Evolutionary conservation across 805 yeast species (phyloP), one percentile per base, ranked within the genome.

Genomic region (Cyberlindnera amylophila): DNA sequence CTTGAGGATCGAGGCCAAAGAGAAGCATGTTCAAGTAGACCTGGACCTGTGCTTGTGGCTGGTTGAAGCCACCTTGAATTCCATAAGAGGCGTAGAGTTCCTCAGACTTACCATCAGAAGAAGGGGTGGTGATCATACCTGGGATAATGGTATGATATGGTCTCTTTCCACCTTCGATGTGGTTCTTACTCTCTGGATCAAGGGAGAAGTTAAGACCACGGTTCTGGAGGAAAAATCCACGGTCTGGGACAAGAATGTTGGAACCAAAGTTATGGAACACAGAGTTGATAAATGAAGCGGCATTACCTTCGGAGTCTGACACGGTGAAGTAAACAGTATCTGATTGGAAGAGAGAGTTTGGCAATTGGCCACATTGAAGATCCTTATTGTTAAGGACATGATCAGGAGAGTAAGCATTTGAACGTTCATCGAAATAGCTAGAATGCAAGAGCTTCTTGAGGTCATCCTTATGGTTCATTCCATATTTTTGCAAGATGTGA

Each of bases 61-160:
- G 95, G 67, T 81, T 84, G 65, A 79, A 86, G 0, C 91, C 95
- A 14, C 95, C 95, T 88, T 84, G 85, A 47, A 82, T 85, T 38
- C 91, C 93, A 52, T 72, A 81, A n/a, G 82, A 65, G 1, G 89
- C 88, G 54, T 71, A 80, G n/a, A 86, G 62, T 21, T 74, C 75
- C 21, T 65, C 70, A 12, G 29, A n/a, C 5, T 46, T 47, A 24
- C 62, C 65, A 38, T 58, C 57, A 3, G 43, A 45, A 3, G 50
- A 46, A 4, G 65, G 66, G 3, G 66, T 60, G 12, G 95, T 86
- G 24, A 86, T 74, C 81, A 86, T 74, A 0, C 88, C 86, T 1
- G 95, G 95, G 45, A 86, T 85, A 45, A 86, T 86, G 0, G 95
- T 86, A 55, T 86, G 95, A 61, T 84, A 86, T 1, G 88, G 81